A percentile compares a stretch with the other conserved stretches of the same genome.
Evolutionary conservation across 2,329 filamentous ascomycete genomes (phyloP).

Genomic region (Huntiella decipiens): DNA sequence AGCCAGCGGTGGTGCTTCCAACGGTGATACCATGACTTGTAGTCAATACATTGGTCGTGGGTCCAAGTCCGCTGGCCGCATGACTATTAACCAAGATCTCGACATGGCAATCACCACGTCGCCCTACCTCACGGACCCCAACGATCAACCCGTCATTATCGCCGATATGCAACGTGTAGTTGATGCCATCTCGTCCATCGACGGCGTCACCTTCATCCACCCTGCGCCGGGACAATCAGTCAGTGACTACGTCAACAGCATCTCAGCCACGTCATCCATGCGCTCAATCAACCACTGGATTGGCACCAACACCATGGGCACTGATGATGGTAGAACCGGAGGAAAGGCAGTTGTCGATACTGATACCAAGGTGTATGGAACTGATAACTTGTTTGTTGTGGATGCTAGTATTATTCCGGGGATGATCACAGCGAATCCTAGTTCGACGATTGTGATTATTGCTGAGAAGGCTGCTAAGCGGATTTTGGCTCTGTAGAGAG

Average conservation of each 20-base stretch:
- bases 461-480: constrained; percentile 38
- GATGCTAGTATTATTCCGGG: constrained; percentile 53
- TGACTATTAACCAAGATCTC: constrained; percentile 39
- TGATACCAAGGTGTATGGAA: constrained; percentile 46
- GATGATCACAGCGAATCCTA: constrained; percentile 49
- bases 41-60: constrained; percentile 47
- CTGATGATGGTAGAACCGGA: constrained; percentile 29
- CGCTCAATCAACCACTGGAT: constrained; percentile 34
- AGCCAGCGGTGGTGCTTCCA: constrained; percentile 24
- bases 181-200: constrained; percentile 31
- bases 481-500: constrained; percentile 10
- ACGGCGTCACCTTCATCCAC: constrained; percentile 30
- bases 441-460: constrained; percentile 42
- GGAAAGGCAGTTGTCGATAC: constrained; percentile 43
- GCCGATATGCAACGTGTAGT: constrained; percentile 42
- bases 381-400: constrained; percentile 48
- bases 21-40: constrained; percentile 27
- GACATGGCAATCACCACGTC: constrained; percentile 37
- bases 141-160: constrained; percentile 45
- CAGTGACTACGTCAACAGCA: constrained; percentile 34
- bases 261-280: constrained; percentile 18
- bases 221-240: constrained; percentile 33
- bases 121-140: constrained; percentile 39
- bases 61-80: constrained; percentile 38
- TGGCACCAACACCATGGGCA: constrained; percentile 42